Evolutionary conservation across 768 basidiomycete species (phyloP).

Genomic region (Infundibulicybe gibba): DNA sequence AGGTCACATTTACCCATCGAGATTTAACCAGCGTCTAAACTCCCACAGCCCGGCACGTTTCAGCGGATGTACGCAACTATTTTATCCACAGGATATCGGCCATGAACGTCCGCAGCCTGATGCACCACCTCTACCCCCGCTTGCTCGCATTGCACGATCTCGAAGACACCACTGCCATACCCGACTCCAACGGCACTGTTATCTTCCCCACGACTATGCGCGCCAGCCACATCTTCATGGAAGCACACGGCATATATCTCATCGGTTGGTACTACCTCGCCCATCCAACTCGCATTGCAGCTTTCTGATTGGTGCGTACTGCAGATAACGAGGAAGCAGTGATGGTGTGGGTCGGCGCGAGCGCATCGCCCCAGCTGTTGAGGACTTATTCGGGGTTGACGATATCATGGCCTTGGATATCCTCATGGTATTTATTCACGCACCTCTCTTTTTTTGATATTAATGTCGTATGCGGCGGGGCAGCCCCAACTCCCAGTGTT

Average conservation of each 20-base stretch:
- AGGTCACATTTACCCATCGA: slow-evolving; percentile 43
- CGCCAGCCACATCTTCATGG: slow-evolving; percentile 82
- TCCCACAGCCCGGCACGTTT: slow-evolving; percentile 71
- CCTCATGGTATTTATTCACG: slow-evolving; percentile 48
- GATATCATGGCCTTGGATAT: slow-evolving; percentile 68
- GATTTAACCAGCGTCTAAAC: neutral
- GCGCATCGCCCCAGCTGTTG: slow-evolving; percentile 78
- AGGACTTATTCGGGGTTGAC: slow-evolving; percentile 83
- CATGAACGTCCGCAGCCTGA: slow-evolving; percentile 62
- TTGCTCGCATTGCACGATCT: slow-evolving; percentile 88
- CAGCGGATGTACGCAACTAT: slow-evolving; percentile 91
- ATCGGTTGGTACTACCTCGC: slow-evolving; percentile 53
- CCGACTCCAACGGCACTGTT: slow-evolving; percentile 58
- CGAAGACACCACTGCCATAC: slow-evolving; percentile 64
- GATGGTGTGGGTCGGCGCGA: slow-evolving; percentile 88
- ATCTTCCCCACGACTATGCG: slow-evolving; percentile 78
- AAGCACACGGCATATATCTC: slow-evolving; percentile 86
- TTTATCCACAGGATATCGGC: slow-evolving; percentile 73
- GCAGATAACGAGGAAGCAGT: slow-evolving; percentile 85
- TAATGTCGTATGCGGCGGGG: neutral
- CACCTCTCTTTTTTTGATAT: slow-evolving; percentile 2
- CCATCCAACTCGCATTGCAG: slow-evolving; percentile 2
- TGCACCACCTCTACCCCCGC: slow-evolving; percentile 84
- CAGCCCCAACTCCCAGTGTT: slow-evolving; percentile 72
- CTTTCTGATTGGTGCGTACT: neutral